A percentile compares a stretch with the other conserved stretches of the same genome.
These are phyloP conservation scores for Teunomyces pallodes DNA, from an alignment of 805 yeast genomes.

Conservation along the genomic window DNA sequence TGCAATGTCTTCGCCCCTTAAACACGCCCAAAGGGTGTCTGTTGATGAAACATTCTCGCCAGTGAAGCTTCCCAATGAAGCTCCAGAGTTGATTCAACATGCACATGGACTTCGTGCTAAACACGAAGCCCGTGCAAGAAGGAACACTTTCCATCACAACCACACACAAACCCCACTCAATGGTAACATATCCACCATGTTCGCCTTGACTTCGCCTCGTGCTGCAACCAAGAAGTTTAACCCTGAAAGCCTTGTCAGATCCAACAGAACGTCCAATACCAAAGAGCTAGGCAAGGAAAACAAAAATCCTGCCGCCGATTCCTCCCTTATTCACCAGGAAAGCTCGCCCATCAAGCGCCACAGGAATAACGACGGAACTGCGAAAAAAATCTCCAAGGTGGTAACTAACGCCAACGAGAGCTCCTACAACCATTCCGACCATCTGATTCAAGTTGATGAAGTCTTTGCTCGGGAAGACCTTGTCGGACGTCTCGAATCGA, in stretches of 20 bases:
- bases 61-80: slow-evolving; percentile 10
- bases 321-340: slow-evolving; percentile 10
- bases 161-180: slow-evolving; percentile 10
- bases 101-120: slow-evolving; percentile 49
- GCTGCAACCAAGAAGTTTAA: slow-evolving; percentile 8
- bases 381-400: slow-evolving; percentile 19
- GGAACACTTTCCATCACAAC: slow-evolving; percentile 18
- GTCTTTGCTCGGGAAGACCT: slow-evolving; percentile 24
- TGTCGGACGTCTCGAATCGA: slow-evolving; percentile 16
- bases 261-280: slow-evolving; percentile 17
- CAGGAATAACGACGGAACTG: slow-evolving; percentile 3
- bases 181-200: background rate
- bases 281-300: slow-evolving; percentile 10
- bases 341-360: slow-evolving; percentile 19
- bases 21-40: slow-evolving; percentile 3
- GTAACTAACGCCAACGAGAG: slow-evolving; percentile 18
- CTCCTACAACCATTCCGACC: background rate
- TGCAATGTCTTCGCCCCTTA: slow-evolving; percentile 5
- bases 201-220: slow-evolving; percentile 13
- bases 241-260: slow-evolving; percentile 11
- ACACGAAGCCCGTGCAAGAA: slow-evolving; percentile 21
- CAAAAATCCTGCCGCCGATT: slow-evolving; percentile 15
- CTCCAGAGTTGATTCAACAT: slow-evolving; percentile 10
- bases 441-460: slow-evolving; percentile 19
- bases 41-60: slow-evolving; percentile 15